These are phyloP conservation scores for Cymbopogon flexuosus DNA, from an alignment of 202 grass and related monocot genomes.

Conservation along the genomic window DNA sequence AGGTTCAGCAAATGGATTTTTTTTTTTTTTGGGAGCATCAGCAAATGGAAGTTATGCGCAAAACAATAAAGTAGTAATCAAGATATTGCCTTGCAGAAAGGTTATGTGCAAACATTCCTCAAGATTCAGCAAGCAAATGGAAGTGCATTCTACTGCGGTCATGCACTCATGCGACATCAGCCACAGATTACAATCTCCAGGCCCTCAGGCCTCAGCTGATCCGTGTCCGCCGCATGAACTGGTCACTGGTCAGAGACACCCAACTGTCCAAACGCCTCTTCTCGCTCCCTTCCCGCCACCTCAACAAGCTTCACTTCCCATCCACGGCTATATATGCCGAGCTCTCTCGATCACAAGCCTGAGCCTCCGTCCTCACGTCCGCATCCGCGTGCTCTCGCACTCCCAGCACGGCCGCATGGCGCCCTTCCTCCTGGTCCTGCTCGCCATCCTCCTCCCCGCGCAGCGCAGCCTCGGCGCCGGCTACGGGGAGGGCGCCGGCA, in stretches of 20 bases:
- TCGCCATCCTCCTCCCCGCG: constrained; percentile 11
- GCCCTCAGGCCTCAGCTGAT: not conserved
- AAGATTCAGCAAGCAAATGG: not conserved
- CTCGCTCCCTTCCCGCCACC: constrained; percentile 49
- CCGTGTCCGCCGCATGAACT: constrained; percentile 11
- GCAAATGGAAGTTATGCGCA: too few species aligned
- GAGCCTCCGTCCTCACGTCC: not conserved
- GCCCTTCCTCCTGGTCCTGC: not conserved
- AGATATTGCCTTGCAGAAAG: too few species aligned
- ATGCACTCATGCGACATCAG: not conserved
- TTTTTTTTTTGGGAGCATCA: too few species aligned
- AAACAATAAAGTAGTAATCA: too few species aligned
- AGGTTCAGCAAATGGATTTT: too few species aligned
- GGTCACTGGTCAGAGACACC: constrained; percentile 28
- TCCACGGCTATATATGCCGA: not conserved
- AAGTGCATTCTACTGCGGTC: not conserved
- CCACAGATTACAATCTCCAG: not conserved
- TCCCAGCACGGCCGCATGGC: constrained; percentile 23
- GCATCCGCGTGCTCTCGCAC: not conserved
- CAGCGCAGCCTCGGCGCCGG: not conserved
- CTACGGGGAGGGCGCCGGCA: not conserved
- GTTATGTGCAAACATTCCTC: too few species aligned
- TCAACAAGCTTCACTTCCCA: not conserved
- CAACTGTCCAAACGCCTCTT: constrained; percentile 31
- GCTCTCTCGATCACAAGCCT: not conserved